A percentile compares a stretch with the other conserved stretches of the same genome.
Conservation (phyloP, 2,329 filamentous ascomycete species). For the Escovopsis sp. region DNA sequence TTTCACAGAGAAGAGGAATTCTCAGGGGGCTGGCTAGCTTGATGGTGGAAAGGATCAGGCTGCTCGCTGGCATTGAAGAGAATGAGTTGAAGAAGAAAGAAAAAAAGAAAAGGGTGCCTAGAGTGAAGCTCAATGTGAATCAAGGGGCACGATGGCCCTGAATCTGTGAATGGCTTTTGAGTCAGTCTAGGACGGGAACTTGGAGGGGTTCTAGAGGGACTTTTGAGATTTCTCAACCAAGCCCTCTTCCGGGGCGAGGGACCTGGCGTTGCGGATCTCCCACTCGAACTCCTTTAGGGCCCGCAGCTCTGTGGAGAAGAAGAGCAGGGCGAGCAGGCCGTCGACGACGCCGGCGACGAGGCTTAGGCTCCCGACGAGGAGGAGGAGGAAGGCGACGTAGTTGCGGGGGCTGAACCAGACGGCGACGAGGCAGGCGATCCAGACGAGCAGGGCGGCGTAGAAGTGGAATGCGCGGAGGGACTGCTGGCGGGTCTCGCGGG, state of each 20-base stretch:
- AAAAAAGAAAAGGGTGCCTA: no score
- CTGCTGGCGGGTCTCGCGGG: constrained; percentile 58
- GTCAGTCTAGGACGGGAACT: not conserved
- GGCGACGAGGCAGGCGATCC: constrained; percentile 61
- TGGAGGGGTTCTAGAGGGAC: not conserved
- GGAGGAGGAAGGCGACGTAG: constrained; percentile 66
- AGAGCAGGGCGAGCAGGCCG: constrained; percentile 73
- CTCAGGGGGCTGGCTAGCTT: no score
- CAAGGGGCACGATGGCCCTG: no score
- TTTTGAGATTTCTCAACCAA: not conserved
- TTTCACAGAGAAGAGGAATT: not conserved
- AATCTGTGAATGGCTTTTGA: no score
- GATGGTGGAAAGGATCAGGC: no score
- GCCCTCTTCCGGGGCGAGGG: constrained; percentile 15
- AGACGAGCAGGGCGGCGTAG: constrained; percentile 46
- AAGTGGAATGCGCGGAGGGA: constrained; percentile 63
- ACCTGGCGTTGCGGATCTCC: constrained; percentile 63
- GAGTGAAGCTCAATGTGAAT: not conserved
- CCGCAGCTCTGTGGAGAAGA: constrained; percentile 71
- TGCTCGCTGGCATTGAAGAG: no score
- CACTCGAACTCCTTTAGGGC: constrained; percentile 84
- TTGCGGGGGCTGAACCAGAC: constrained; percentile 71
- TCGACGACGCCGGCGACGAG: constrained; percentile 66
- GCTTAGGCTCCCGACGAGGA: constrained; percentile 64
- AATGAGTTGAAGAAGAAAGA: no score